These are phyloP conservation scores for Neurospora cerealis DNA, from an alignment of 495 filamentous ascomycete genomes.

Conservation along the genomic window DNA sequence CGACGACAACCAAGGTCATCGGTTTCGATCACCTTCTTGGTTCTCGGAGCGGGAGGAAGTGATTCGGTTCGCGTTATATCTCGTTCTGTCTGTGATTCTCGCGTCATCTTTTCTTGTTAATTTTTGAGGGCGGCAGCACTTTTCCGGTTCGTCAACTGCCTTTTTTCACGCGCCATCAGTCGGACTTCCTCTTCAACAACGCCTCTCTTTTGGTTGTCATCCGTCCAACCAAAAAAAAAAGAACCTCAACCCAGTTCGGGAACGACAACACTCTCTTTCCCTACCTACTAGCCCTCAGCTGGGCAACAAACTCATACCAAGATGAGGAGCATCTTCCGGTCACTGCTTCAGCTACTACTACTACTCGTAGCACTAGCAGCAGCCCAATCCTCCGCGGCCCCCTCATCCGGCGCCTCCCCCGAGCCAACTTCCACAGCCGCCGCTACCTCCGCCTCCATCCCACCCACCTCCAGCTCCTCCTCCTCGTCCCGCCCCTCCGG, in stretches of 20 bases:
- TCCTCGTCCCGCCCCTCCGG: conserved; percentile 4
- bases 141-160: too few relatives aligned
- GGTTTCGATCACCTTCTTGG: neutral
- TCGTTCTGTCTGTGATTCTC: neutral
- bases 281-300: too few relatives aligned
- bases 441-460: neutral
- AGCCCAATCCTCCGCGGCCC: too few relatives aligned
- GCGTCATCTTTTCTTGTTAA: neutral
- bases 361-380: too few relatives aligned
- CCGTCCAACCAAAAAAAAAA: too few relatives aligned
- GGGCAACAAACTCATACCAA: too few relatives aligned
- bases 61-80: neutral
- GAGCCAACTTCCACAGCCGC: conserved; percentile 2
- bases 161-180: too few relatives aligned
- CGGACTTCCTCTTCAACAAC: neutral
- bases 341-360: too few relatives aligned
- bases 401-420: neutral
- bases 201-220: too few relatives aligned
- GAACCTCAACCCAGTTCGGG: too few relatives aligned
- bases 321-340: too few relatives aligned
- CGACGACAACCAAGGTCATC: neutral
- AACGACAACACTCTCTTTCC: too few relatives aligned
- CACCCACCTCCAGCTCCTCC: conserved; percentile 1
- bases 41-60: neutral
- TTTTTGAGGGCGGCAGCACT: neutral